Conservation (phyloP, 2,329 filamentous ascomycete species). For the Coniochaeta pulveracea region DNA sequence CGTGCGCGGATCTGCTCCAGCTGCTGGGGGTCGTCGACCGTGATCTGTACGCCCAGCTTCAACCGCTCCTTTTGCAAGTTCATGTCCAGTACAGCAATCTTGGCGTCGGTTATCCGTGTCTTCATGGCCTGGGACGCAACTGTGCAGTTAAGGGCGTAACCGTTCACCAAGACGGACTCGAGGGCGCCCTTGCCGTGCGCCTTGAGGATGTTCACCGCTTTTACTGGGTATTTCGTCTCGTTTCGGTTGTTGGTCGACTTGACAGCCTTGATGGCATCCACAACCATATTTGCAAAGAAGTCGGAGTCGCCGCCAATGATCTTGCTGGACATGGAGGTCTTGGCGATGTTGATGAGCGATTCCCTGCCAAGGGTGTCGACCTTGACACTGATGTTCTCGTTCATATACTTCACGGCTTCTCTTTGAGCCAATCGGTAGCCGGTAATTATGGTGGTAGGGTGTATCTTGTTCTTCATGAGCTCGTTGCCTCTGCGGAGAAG, state of each 20-base stretch:
- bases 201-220: conserved; percentile 97
- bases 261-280: conserved; percentile 91
- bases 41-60: conserved; percentile 98
- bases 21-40: conserved; percentile 92
- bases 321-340: conserved; percentile 99
- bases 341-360: conserved; percentile 87
- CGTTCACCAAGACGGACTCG: conserved; percentile 86
- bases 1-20: conserved; percentile 93
- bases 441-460: conserved; percentile 98
- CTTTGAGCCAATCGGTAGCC: conserved; percentile 91
- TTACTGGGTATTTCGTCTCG: conserved; percentile 94
- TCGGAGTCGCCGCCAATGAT: conserved; percentile 93
- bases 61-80: conserved; percentile 98
- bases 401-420: conserved; percentile 98
- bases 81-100: conserved; percentile 95
- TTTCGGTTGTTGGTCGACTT: conserved; percentile 84
- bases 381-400: conserved; percentile 94
- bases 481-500: conserved; percentile 90
- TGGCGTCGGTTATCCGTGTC: conserved; percentile 82
- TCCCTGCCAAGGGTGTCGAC: conserved; percentile 86
- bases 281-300: conserved; percentile 95
- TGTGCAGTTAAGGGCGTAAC: conserved; percentile 96
- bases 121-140: conserved; percentile 97
- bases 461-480: conserved; percentile 99
- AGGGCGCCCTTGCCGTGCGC: conserved; percentile 87